Conservation (phyloP, 176 grass and related monocot genomes). For the Elaeis guineensis region DNA sequence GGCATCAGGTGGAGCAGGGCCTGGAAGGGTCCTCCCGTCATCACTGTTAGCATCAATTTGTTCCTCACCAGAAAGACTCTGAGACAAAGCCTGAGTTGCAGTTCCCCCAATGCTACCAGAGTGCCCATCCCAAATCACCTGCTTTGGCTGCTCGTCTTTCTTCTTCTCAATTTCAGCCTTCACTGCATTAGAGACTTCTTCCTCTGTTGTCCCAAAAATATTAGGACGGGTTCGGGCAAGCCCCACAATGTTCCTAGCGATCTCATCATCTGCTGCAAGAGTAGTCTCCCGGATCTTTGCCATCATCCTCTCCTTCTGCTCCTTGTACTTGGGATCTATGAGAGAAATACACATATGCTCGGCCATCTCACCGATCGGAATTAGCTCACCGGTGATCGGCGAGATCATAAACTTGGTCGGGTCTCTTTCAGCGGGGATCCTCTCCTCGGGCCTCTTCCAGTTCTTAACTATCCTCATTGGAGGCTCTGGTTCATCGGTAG, state of each 20-base stretch:
- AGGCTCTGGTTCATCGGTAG: slow-evolving; percentile 34
- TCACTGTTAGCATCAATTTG: slow-evolving; percentile 32
- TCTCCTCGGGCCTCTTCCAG: slow-evolving; percentile 89
- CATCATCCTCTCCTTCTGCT: slow-evolving; percentile 98
- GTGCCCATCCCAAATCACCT: slow-evolving; percentile 97
- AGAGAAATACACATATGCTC: slow-evolving; percentile 99
- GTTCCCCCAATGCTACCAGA: slow-evolving; percentile 90
- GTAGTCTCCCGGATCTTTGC: slow-evolving; percentile 96
- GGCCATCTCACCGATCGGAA: slow-evolving; percentile 93
- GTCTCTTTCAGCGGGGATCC: slow-evolving; percentile 56
- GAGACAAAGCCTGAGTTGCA: slow-evolving; percentile 75
- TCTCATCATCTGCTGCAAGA: slow-evolving; percentile 84
- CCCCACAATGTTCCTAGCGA: slow-evolving; percentile 90
- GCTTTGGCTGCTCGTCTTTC: slow-evolving; percentile 87
- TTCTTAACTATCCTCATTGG: slow-evolving; percentile 99
- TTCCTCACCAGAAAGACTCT: slow-evolving; percentile 46
- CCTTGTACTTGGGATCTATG: slow-evolving; percentile 96
- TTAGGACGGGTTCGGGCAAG: slow-evolving; percentile 88
- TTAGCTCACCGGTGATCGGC: slow-evolving; percentile 84
- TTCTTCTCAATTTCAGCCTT: slow-evolving; percentile 99
- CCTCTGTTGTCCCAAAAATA: slow-evolving; percentile 96
- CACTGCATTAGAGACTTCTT: slow-evolving; percentile 91
- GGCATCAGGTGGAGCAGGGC: slow-evolving; percentile 58
- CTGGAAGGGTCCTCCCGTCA: slow-evolving; percentile 28
- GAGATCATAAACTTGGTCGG: slow-evolving; percentile 88